A percentile compares a stretch with the other conserved stretches of the same genome.
phyloP scores from a whole-genome alignment of 208 protist species.

The Leishmania guyanensis region DNA sequence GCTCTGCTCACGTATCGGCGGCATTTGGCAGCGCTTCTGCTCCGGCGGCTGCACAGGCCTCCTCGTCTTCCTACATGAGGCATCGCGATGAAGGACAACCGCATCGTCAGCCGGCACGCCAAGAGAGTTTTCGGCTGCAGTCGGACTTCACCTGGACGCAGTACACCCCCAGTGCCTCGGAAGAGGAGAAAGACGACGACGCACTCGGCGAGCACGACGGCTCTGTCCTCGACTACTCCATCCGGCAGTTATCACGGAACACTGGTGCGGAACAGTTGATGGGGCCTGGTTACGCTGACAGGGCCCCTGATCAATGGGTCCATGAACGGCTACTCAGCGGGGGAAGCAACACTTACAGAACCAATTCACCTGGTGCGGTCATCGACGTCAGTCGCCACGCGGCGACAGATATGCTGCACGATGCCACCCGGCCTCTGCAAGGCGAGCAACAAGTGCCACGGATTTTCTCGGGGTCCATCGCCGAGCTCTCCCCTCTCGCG shows the following conservation, averaged over 20 bases:
- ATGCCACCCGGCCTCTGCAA: constrained; percentile 11
- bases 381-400: background rate
- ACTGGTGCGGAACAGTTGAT: background rate
- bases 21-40: background rate
- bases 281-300: background rate
- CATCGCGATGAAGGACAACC: background rate
- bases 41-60: background rate
- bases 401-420: background rate
- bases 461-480: constrained; percentile 7
- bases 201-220: background rate
- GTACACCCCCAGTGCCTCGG: constrained; percentile 30
- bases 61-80: background rate
- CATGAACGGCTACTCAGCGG: constrained; percentile 11
- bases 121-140: constrained; percentile 30
- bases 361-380: background rate
- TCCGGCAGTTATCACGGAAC: constrained; percentile 5
- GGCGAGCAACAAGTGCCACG: constrained; percentile 13
- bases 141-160: constrained; percentile 33
- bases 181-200: constrained; percentile 12
- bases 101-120: background rate
- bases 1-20: background rate
- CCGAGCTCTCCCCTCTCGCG: constrained; percentile 14
- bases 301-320: background rate
- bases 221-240: constrained; percentile 3
- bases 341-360: constrained; percentile 11